Evolutionary conservation across 257 asterid species (phyloP).

Genomic region (Forsythia viridissima): DNA sequence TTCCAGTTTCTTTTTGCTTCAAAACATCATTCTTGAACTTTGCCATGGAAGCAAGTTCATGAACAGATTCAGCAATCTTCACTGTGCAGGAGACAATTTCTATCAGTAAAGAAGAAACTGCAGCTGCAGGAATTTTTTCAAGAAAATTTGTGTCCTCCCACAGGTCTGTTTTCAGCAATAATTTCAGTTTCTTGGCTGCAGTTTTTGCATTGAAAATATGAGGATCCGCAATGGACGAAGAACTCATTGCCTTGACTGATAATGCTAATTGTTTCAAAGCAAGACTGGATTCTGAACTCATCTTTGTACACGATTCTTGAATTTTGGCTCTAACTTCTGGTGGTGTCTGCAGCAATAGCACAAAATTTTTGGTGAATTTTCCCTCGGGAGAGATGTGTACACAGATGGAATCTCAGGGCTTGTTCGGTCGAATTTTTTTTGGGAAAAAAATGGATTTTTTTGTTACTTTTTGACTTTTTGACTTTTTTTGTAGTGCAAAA

Average conservation of each 20-base stretch:
- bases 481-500: too few species aligned
- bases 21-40: constrained; percentile 20
- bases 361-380: too few species aligned
- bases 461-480: too few species aligned
- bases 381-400: not conserved
- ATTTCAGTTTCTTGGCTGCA: constrained; percentile 27
- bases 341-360: constrained; percentile 21
- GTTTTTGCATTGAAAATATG: constrained; percentile 25
- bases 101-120: constrained; percentile 33
- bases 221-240: constrained; percentile 7
- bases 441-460: too few species aligned
- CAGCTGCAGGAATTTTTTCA: constrained; percentile 14
- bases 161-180: not conserved
- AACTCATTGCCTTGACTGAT: constrained; percentile 36
- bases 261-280: constrained; percentile 37
- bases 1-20: not conserved
- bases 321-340: constrained; percentile 25
- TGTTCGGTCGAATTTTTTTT: too few species aligned
- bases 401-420: not conserved
- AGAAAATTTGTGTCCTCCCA: constrained; percentile 19
- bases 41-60: constrained; percentile 31
- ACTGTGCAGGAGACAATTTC: constrained; percentile 25
- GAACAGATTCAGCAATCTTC: constrained; percentile 25
- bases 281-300: constrained; percentile 40
- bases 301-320: constrained; percentile 32